Evolutionary conservation across 805 yeast species (phyloP), one percentile per base, ranked within the genome.

Genomic region (Wickerhamomyces chambardii): DNA sequence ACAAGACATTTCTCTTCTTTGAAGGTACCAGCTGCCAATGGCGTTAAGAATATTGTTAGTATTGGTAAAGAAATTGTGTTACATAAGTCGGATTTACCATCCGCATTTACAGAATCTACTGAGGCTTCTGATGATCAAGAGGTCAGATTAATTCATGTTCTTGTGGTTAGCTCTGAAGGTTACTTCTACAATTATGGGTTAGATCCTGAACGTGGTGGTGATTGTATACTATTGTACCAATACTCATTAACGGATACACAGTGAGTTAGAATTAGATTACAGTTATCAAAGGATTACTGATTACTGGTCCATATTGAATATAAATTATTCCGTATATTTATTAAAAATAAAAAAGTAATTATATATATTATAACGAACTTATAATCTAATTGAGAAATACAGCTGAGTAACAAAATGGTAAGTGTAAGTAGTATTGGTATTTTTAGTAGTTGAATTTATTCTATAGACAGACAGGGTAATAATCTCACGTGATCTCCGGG

Each of bases 151-250:
- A 51, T 40, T 31, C 73, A 71, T 47, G 76, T 76, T 12, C 69
- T 76, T 38, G 90, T 87, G 6, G 84, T 85, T 4, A 84, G 95
- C 1, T 70, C 81, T 0, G 84, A 78, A 37, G 97, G 97, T 0
- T 74, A 71, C 44, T 81, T 84, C 45, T 82, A 80, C 48, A 84
- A 82, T 34, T 90, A 85, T 55, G 80, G 80, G 2, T 61, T 90
- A 31, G 92, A 86, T 42, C 79, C 92, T 0, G 94, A 80, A 41
- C 61, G 89, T 36, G 97, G 97, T 2, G 98, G 98, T 2, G 96
- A 89, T 51, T 90, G 97, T 58, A 73, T 81, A 28, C 61, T 86
- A 41, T 61, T 84, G 36, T 75, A 78, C 41, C 95, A 85, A 49
- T 80, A 77, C 49, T 69, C 80, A 6, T 60, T 82, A 7, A 39